Evolutionary conservation across 1,284 basidiomycete species (phyloP).

Genomic region (Ganoderma lingzhi): DNA sequence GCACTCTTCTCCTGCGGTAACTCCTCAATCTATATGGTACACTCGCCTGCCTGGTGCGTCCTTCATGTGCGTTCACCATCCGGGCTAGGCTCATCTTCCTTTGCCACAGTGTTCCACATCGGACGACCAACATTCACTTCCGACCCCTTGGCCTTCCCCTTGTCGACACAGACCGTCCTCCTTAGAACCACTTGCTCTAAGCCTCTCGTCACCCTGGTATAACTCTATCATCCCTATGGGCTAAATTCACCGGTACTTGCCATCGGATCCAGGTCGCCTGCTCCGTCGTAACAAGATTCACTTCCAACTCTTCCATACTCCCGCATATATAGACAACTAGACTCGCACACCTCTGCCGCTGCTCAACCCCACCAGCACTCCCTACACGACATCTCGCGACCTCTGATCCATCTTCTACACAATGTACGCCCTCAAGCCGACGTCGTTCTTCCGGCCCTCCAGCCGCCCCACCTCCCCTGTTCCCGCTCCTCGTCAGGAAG

Average conservation of each 20-base stretch:
- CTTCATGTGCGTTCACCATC: constrained; percentile 1
- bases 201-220: constrained; percentile 19
- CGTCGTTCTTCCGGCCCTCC: constrained; percentile 68
- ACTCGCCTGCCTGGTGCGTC: constrained; percentile 38
- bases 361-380: not conserved
- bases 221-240: constrained; percentile 57
- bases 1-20: constrained; percentile 19
- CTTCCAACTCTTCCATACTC: constrained; percentile 13
- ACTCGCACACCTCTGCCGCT: constrained; percentile 17
- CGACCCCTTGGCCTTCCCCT: constrained; percentile 66
- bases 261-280: constrained; percentile 48
- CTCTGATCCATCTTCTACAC: constrained; percentile 36
- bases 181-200: constrained; percentile 56
- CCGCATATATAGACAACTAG: constrained; percentile 35
- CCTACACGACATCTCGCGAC: constrained; percentile 22
- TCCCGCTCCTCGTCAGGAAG: constrained; percentile 51
- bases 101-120: constrained; percentile 41
- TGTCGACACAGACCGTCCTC: constrained; percentile 77
- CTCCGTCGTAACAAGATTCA: constrained; percentile 38
- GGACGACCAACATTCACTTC: constrained; percentile 66
- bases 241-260: constrained; percentile 55
- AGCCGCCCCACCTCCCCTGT: constrained; percentile 70
- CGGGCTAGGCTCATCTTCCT: not conserved
- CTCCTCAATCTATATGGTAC: constrained; percentile 38
- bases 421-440: constrained; percentile 75